Evolutionary conservation across 345 rosid genomes (phyloP), one percentile per base, ranked within the genome.

Genomic region (Linum trigynum): DNA sequence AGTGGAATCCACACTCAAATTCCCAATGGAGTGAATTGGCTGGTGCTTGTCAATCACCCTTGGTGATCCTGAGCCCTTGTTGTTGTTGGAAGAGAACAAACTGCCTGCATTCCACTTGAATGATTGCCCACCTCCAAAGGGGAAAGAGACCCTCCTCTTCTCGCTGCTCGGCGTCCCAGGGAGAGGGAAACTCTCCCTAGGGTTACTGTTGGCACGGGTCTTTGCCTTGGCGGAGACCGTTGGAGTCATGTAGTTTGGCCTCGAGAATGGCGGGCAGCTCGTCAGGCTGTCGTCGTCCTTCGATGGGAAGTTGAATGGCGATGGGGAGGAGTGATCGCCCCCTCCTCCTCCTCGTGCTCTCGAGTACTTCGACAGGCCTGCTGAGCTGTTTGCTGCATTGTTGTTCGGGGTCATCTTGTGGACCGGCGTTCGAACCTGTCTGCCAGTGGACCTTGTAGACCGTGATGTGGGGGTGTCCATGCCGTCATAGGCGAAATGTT

Each of bases 251-350:
- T 95, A 95, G 79, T 78, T 89, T 10, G 97, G 99, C 50, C 77
- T 88, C 2, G 90, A 88, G 75, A 87, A 89, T 1, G 97, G 91
- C 0, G 97, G 97, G 76, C 97, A 95, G 72, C 97, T 91, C 14
- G 73, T 84, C 67, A 95, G 89, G 74, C 97, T 90, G 38, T 91
- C 97, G n/a, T 94, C 97, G 45, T 94, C 99, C 79, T 86, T 94
- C 42, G 78, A 38, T 1, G 87, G 81, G 23, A 76, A 15, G 70
- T 77, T 66, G 3, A 79, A 85, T 17, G 90, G 91, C 14, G 91
- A 87, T 23, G 32, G 32, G 32, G 32, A 23, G 32, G 32, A 23
- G 32, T 23, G 32, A 10, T 69, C 87, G 14, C 71, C 82, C 38
- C 80, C 85, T 2, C 61, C 40, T 51, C 78, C 71, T 55, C 83